Evolutionary conservation across 192 early-diverging fungal genomes (phyloP).

Genomic region (Piromyces sp.): DNA sequence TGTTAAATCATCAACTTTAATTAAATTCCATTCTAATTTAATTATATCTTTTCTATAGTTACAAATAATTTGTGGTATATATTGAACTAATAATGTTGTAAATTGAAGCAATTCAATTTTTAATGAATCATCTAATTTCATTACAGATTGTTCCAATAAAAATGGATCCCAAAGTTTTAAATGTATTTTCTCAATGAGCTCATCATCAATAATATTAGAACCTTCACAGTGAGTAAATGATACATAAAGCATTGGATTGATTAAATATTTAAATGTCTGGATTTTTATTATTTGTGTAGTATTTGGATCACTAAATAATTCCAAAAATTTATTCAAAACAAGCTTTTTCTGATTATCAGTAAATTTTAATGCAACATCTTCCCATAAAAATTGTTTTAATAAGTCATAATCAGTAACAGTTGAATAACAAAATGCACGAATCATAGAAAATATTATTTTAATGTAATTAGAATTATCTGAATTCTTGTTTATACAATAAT

Average conservation of each 20-base stretch:
- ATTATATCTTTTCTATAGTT: slow-evolving; percentile 77
- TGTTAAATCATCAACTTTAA: slow-evolving; percentile 67
- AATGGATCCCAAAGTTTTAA: slow-evolving; percentile 36
- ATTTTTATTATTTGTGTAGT: slow-evolving; percentile 50
- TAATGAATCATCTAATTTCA: slow-evolving; percentile 44
- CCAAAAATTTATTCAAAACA: slow-evolving; percentile 60
- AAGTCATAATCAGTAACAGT: slow-evolving; percentile 13
- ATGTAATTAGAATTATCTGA: slow-evolving; percentile 32
- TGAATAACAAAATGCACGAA: slow-evolving; percentile 16
- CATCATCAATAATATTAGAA: slow-evolving; percentile 33
- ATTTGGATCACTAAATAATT: slow-evolving; percentile 40
- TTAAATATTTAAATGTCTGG: slow-evolving; percentile 52
- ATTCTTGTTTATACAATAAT: slow-evolving; percentile 30
- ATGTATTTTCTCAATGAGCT: slow-evolving; percentile 41
- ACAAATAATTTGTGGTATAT: slow-evolving; percentile 53
- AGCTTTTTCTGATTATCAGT: slow-evolving; percentile 33
- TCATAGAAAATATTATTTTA: slow-evolving; percentile 49
- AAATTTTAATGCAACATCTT: slow-evolving; percentile 43
- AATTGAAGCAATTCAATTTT: slow-evolving; percentile 82
- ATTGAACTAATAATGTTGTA: slow-evolving; percentile 69
- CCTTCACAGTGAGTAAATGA: slow-evolving; percentile 33
- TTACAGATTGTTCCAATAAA: slow-evolving; percentile 22
- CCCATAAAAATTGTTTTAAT: slow-evolving; percentile 49
- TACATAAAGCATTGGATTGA: slow-evolving; percentile 72
- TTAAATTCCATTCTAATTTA: slow-evolving; percentile 74